Evolutionary conservation across 176 grass and related monocot species (phyloP), one percentile per base, ranked within the genome.

Genomic region (Poa annua): DNA sequence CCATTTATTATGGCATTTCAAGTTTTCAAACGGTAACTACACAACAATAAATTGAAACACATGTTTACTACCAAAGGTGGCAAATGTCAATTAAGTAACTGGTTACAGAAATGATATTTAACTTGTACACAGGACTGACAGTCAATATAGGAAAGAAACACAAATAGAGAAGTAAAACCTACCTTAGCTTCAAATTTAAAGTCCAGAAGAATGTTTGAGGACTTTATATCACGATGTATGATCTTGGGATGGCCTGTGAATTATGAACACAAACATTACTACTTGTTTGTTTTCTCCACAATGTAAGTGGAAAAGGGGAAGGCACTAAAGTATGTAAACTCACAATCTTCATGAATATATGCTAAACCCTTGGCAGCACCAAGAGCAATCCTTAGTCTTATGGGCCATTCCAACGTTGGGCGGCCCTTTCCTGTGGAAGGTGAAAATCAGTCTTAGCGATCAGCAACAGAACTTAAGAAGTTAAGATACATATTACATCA

Each of bases 271-370:
- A 72, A 35, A 74, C 36, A 70, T 79, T 29, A 75, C 35, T 32
- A 6, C 8, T 13, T 55, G 7, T 76, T 85, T 14, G 7, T 5
- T 24, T 13, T 62, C 24, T 62, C 11, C 59, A 48, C 33, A 11
- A 71, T 45, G 38, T 26, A 52, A 55, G 45, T 44, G 66, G 17
- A 69, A 76, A 62, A 52, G 26, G 26, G 52, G 9, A 86, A 72
- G 60, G 6, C 39, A 51, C 47, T 56, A 11, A 24, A 38, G 42
- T 76, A 85, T 75, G 15, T 82, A 64, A 77, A 88, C 93, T 92
- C 74, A 96, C 93, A 96, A n/a, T 96, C 93, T 80, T 96, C 93
- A 41, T 96, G 93, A 61, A 96, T 77, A 83, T 96, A 96, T 20
- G 93, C 88, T 32, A 96, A 88, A 86, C 90, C 93, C 76, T 92